Evolutionary conservation across 2,329 filamentous ascomycete genomes (phyloP), one percentile per base, ranked within the genome.

Genomic region (Hypoxylon rubiginosum): DNA sequence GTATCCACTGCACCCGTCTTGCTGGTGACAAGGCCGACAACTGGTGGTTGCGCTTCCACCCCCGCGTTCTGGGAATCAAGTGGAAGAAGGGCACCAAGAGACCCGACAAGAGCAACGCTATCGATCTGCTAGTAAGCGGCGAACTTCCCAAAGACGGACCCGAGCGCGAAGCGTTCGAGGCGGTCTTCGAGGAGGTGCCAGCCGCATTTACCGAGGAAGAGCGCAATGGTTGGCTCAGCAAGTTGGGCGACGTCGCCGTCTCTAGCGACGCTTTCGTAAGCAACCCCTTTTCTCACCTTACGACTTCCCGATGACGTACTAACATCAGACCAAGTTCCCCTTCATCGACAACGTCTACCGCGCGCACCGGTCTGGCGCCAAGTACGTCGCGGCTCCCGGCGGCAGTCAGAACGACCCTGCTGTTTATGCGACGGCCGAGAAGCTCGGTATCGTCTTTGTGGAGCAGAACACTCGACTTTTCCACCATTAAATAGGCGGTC

Each of bases 1-100:
- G 96, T 73, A 99, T 99, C 74, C 96, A 99, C 87, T 99, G 96
- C 88, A 99, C 96, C 45, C 91, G 96, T 71, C 89, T 99, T 55
- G 96, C 96, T 10, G 96, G 96, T 66, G 95, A 98, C 85, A 99
- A 99, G 86, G 93, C 94, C 52, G 96, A 99, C 82, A 97, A 97
- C 86, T 98, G 95, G 95, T 99, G 95, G 96, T 92, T 99, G 86
- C 92, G 96, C 76, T 98, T 98, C 89, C 92, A 97, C 84, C 91
- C 93, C 73, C 91, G 93, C 57, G 92, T 96, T 11, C 86, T 98
- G 53, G 86, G 84, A 77, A 91, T 99, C 79, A 92, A 95, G 84
- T 99, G 94, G 93, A 97, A 97, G 88, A 95, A 96, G 84, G 95
- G 96, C 75, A 93, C 92, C 77, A 98, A 98, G 90, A 90, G 96